Percentiles rank a stretch among this genome's conserved stretches.
Evolutionary conservation across 2,329 filamentous ascomycete genomes (phyloP).

Genomic region (Paraconiothyrium brasiliense): DNA sequence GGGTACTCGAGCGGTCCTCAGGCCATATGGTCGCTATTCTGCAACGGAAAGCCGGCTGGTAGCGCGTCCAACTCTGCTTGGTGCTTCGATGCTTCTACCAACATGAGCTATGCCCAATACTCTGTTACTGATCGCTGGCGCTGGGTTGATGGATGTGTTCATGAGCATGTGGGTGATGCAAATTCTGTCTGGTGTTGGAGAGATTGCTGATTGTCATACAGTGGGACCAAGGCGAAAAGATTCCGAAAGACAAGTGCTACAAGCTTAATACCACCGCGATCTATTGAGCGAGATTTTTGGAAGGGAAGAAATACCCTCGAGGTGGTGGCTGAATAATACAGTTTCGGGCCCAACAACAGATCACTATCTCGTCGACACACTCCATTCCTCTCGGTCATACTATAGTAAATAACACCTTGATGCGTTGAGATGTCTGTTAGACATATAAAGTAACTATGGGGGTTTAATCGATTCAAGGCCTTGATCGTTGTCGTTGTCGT

Average conservation of each 20-base stretch:
- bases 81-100: conserved; percentile 30
- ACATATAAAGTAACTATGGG: background rate
- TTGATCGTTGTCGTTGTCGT: background rate
- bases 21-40: conserved; percentile 30
- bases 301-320: background rate
- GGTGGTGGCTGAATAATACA: background rate
- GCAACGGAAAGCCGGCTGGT: conserved; percentile 24
- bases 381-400: background rate
- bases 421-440: background rate
- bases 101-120: conserved; percentile 30
- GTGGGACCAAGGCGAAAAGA: conserved; percentile 41
- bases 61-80: conserved; percentile 23
- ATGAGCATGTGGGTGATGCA: conserved; percentile 17
- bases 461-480: background rate
- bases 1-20: conserved; percentile 27
- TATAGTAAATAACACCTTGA: background rate
- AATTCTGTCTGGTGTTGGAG: background rate
- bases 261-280: conserved; percentile 22
- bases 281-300: background rate
- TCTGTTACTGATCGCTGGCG: conserved; percentile 19
- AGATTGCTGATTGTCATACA: conserved; percentile 16
- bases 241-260: conserved; percentile 29
- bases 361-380: background rate
- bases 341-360: background rate
- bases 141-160: conserved; percentile 19